Base-by-base conservation (phyloP, 768 basidiomycete species). In the Phanerochaete carnosa region DNA sequence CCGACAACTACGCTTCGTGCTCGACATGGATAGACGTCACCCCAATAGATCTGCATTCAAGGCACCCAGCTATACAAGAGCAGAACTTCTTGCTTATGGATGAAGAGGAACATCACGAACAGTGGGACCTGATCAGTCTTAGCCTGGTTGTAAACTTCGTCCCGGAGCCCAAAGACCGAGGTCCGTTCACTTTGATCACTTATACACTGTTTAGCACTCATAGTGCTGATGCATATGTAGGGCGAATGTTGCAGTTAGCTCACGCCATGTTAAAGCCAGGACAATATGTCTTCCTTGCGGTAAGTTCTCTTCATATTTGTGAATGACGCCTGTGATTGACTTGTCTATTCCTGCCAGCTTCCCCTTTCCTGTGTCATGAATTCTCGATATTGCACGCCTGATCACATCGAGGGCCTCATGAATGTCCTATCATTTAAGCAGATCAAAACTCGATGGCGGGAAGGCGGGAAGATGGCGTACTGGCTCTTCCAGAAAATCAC, bases 71-170 rank as follows among this genome's bases (percentile, higher is more conserved):
- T 37, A 95, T 97, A 28, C 26, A 77, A n/a, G 87, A 95, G 70
- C 93, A 95, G 70, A 92, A 97, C 70, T 95, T 96, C 67, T 71
- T 96, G 46, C 69, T 80, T 5, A 76, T 94, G 72, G 83, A 88
- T 54, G 65, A 72, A 55, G 69, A 66, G 19, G 75, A 80, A 64
- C 75, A 89, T 67, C 68, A 69, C 11, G 79, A 74, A 61, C 77
- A 77, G 65, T 97, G 93, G 89, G 88, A 93, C 65, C 68, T 87
- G 22, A 81, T 96, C 59, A 93, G 92, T 70, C 83, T 95, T 26
- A 94, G 93, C 67, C 75, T 97, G 35, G 95, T 97, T 3, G 73
- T 97, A 3, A 97, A 97, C 69, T 97, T 95, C 68, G 90, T 94
- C 1, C 87, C 91, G 25, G 80, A 85, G 28, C 77, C 90, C 0